A percentile compares a stretch with the other conserved stretches of the same genome.
phyloP scores from a whole-genome alignment of 2,329 filamentous ascomycete genomes.

The Cladophialophora exuberans region DNA sequence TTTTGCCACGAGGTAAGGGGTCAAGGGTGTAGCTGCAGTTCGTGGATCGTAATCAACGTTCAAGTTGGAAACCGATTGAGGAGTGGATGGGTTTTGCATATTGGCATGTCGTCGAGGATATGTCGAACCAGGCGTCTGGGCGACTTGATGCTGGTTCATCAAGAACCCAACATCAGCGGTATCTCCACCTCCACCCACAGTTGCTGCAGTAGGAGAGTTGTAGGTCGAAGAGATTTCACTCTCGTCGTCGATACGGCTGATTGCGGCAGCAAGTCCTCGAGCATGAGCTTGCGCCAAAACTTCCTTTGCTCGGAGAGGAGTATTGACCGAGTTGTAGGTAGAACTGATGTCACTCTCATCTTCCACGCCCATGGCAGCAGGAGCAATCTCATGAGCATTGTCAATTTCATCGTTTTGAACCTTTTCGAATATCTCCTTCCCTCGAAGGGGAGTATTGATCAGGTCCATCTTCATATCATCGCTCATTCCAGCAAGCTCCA shows the following conservation, averaged over 20 bases:
- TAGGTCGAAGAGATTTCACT: constrained; percentile 25
- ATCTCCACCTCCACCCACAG: constrained; percentile 20
- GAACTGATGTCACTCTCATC: too few relatives aligned
- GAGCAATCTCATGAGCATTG: too few relatives aligned
- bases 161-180: constrained; percentile 14
- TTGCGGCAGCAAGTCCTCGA: too few relatives aligned
- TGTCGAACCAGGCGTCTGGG: background rate
- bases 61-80: constrained; percentile 14
- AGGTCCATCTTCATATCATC: constrained; percentile 22
- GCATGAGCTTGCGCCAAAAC: too few relatives aligned
- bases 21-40: constrained; percentile 26
- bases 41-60: constrained; percentile 34
- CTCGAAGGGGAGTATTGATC: constrained; percentile 26
- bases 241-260: constrained; percentile 14
- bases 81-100: constrained; percentile 3
- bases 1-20: constrained; percentile 50
- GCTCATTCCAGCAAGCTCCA: constrained; percentile 17
- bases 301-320: too few relatives aligned
- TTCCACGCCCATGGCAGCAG: too few relatives aligned
- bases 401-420: constrained; percentile 4
- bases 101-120: background rate
- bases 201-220: constrained; percentile 28
- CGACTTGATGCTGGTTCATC: constrained; percentile 7
- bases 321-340: too few relatives aligned
- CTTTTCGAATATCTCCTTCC: background rate